Conservation (phyloP, 1,284 basidiomycete genomes). For the Ceratobasidium papillatum region DNA sequence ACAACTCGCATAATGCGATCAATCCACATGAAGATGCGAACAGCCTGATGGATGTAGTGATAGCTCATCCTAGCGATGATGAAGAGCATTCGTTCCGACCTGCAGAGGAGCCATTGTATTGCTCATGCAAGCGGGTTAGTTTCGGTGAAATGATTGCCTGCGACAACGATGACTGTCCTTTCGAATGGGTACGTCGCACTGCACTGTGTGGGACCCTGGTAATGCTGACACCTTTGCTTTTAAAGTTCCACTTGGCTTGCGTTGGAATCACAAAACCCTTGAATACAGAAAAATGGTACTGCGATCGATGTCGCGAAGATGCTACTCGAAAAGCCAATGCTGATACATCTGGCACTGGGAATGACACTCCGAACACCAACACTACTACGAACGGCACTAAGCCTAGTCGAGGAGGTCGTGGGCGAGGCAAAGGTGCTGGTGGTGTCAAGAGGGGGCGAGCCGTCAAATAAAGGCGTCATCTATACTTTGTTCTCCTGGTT, state of each 20-base stretch:
- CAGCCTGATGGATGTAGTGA: conserved; percentile 43
- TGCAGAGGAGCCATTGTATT: conserved; percentile 77
- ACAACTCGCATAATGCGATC: neutral
- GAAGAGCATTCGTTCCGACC: conserved; percentile 60
- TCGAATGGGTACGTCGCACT: conserved; percentile 87
- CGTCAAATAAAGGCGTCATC: conserved; percentile 6
- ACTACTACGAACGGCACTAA: conserved; percentile 22
- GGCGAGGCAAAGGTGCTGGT: conserved; percentile 31
- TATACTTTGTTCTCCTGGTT: neutral
- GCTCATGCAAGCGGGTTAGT: conserved; percentile 85
- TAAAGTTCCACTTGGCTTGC: conserved; percentile 33
- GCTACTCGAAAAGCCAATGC: conserved; percentile 9
- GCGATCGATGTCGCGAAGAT: conserved; percentile 33
- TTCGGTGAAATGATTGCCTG: conserved; percentile 99
- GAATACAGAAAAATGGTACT: conserved; percentile 37
- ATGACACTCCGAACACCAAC: neutral
- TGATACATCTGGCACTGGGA: neutral
- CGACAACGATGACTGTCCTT: conserved; percentile 86
- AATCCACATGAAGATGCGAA: conserved; percentile 32
- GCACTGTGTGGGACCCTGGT: neutral
- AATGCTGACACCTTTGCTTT: neutral
- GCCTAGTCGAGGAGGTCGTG: conserved; percentile 28
- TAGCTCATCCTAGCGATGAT: conserved; percentile 54
- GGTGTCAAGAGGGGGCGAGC: conserved; percentile 34
- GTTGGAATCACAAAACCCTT: conserved; percentile 37